Evolutionary conservation across 768 basidiomycete genomes (phyloP), one percentile per base, ranked within the genome.

Genomic region (Tephrocybe rancida): DNA sequence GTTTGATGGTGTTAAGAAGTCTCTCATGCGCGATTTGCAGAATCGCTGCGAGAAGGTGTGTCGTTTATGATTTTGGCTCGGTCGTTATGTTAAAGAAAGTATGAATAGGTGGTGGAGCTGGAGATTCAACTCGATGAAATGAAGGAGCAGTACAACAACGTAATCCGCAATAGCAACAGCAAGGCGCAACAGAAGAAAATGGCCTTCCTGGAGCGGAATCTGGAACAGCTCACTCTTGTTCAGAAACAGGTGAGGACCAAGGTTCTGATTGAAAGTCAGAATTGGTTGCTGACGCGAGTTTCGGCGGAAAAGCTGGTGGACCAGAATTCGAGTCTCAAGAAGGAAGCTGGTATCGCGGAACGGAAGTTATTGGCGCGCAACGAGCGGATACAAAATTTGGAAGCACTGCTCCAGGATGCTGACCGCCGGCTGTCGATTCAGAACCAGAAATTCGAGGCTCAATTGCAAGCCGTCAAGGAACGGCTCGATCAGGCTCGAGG

Each of bases 101-200:
- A 16, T 45, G 24, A 24, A 42, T 57, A 97, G 95, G 97, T 99
- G 37, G 96, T 99, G 48, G 97, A 98, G 73, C 86, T 99, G 25
- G 97, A 99, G 72, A 98, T 99, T 59, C 95, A 98, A 69, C 78
- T 99, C 29, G 97, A 98, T 65, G 97, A 99, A 68, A 94, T 97
- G 70, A 92, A 92, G 70, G 97, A 99, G 72, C 95, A 98, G 67
- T 99, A 99, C 73, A 96, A 95, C 76, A 96, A 95, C 67, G 93
- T 98, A 54, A 95, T 97, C 64, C 89, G 93, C 58, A 97, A 97
- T 69, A 95, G 94, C 75, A 98, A 98, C 72, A 95, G 90, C 71
- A 95, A 96, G 70, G 93, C 96, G 6, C 97, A 99, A 62, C 93
- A 96, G 75, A 95, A 96, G 84, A 98, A 98, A 83, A 95, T 98